Base-by-base conservation (phyloP, 2,329 filamentous ascomycete species). In the Fusarium nodosum region DNA sequence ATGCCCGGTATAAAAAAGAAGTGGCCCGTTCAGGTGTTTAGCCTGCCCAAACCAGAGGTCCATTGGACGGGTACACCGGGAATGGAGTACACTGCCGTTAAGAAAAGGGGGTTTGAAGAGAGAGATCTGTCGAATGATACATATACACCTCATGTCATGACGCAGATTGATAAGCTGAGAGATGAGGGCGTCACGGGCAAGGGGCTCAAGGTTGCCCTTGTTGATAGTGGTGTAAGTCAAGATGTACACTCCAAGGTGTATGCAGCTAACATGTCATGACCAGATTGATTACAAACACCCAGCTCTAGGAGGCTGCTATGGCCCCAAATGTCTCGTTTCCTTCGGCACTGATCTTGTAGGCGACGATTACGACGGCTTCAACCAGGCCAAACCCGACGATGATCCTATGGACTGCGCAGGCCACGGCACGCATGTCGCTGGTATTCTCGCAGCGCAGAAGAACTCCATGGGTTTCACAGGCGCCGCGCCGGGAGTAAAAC, bases 241-340 rank as follows among this genome's bases (percentile, higher is more conserved):
- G 7, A 11, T 1, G 12, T 10, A 5, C 15, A 15, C n/a, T 8
- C 7, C 6, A 5, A 3, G 1, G n/a, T 16, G 5, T 4, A 3
- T 0, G 16, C 5, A 24, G 11, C 61, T 69, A 16, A 69, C 46
- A 24, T 24, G 3, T 44, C 2, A 30, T 2, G 18, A 13, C 5
- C 31, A 85, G 84, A 79, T 89, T 48, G 89, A 91, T 74, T 91
- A 90, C 73, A 83, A 79, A 1, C 88, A 91, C 71, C 86, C 88
- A 3, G 86, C 87, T 30, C 83, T 91, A 1, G 89, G 89, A 18
- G 88, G 87, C 47, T 88, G 88, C 72, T 90, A 90, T 73, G 89
- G 89, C 3, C 72, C 81, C 2, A 86, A 83, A 15, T 90, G 85
- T 69, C 79, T 90, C 41, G 86, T 91, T 20, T 81, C 82, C 5